Evolutionary conservation across 345 rosid genomes (phyloP).

Genomic region (Psidium guajava): DNA sequence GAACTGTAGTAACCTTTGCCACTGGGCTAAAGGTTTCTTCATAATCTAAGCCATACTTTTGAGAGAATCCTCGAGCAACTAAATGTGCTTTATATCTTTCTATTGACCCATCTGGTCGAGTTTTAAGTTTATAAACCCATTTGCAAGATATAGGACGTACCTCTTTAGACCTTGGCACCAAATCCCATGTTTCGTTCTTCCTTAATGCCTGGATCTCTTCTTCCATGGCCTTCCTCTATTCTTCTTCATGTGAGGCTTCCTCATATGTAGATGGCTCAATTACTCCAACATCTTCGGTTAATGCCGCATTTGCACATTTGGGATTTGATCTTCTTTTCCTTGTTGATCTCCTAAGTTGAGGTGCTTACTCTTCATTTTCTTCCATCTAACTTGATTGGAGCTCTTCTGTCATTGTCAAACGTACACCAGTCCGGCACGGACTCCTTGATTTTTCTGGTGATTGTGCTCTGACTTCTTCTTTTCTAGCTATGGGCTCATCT

Average conservation of each 20-base stretch:
- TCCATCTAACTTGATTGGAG: background rate
- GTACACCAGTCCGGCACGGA: background rate
- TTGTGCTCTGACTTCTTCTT: background rate
- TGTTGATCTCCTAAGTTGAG: background rate
- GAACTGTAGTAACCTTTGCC: too few species aligned
- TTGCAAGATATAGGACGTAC: too few species aligned
- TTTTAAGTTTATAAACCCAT: too few species aligned
- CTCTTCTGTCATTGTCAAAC: background rate
- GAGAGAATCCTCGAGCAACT: too few species aligned
- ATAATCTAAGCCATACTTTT: too few species aligned
- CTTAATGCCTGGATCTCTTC: background rate
- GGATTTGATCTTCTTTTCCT: background rate
- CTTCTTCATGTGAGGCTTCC: background rate
- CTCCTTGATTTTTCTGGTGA: background rate
- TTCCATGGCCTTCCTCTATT: too few species aligned
- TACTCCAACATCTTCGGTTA: background rate
- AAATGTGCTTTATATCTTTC: too few species aligned
- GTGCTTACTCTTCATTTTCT: background rate
- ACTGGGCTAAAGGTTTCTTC: too few species aligned
- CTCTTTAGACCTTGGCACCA: background rate
- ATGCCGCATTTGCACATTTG: background rate
- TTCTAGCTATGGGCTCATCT: background rate
- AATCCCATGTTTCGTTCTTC: background rate
- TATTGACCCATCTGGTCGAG: too few species aligned
- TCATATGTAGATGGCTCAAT: background rate